Evolutionary conservation across 495 filamentous ascomycete genomes (phyloP), one percentile per base, ranked within the genome.

Genomic region (Neurospora sp.): DNA sequence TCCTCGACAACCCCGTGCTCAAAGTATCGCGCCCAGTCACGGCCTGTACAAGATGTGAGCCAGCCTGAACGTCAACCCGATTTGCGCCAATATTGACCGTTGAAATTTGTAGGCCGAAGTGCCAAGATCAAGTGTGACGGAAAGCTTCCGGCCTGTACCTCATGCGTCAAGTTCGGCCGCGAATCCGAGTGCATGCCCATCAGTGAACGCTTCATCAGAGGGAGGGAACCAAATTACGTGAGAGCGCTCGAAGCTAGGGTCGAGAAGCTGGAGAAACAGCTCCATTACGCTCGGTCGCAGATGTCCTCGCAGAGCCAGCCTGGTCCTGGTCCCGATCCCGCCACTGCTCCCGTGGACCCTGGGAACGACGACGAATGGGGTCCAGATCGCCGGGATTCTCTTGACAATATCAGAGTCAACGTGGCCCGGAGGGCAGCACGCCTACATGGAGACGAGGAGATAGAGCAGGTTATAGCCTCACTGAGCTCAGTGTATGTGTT

Each of bases 111-210:
- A 88, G 86, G 86, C 84, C 91, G 95, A 69, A 87, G 89, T 65
- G 94, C 94, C 69, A 98, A 98, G 84, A 93, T 97, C 80, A 97
- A 91, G 87, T 98, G 95, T 75, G 95, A 98, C 83, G 94, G 94
- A 70, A 97, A 97, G 79, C 85, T 98, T 20, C 95, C 95, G 16
- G 92, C 94, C 22, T 98, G 95, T 78, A 94, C 93, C 18, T 94
- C 95, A 31, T 97, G 95, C 77, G 94, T 97, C 79, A 92, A 91
- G 78, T 91, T 91, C 9, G 92, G 92, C 48, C 91, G 91, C 71
- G 89, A 90, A 53, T 88, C 85, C 74, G 92, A 93, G 74, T 98
- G 95, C 79, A 95, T 94, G n/a, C 92, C 93, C 44, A 93, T 94
- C 3, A 97, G 93, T 73, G 95, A 97, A 78, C 92, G 97, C 80